Percentiles rank a stretch among this genome's conserved stretches.
These are phyloP conservation scores for Trametes villosa DNA, from an alignment of 768 basidiomycete species.

Conservation along the genomic window DNA sequence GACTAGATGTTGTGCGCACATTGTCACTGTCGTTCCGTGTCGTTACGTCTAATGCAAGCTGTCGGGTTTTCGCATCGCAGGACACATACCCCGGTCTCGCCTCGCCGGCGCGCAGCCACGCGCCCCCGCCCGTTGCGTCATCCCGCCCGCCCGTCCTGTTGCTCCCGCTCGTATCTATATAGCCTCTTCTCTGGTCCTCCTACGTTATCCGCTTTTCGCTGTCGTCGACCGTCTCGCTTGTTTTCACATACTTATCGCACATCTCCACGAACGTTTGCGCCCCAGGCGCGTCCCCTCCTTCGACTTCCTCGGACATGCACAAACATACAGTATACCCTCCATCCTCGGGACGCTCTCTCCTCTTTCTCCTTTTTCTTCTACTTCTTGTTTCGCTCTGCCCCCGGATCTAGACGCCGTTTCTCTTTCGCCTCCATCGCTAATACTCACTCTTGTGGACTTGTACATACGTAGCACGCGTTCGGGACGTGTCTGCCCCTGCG, in stretches of 20 bases:
- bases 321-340: conserved; percentile 6
- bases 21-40: conserved; percentile 15
- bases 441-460: too few species aligned
- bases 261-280: conserved; percentile 4
- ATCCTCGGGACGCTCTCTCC: conserved; percentile 1
- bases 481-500: too few species aligned
- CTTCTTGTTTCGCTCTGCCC: too few species aligned
- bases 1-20: conserved; percentile 23
- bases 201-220: conserved; percentile 7
- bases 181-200: background rate
- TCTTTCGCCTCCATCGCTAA: too few species aligned
- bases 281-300: conserved; percentile 18
- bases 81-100: background rate
- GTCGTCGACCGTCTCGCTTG: conserved; percentile 6
- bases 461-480: too few species aligned
- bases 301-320: background rate
- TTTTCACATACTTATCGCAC: conserved; percentile 1
- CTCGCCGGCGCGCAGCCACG: background rate
- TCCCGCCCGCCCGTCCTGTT: background rate
- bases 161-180: background rate
- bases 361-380: background rate
- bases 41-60: conserved; percentile 24
- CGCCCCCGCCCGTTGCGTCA: background rate
- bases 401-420: conserved; percentile 4
- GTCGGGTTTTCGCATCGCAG: background rate